Evolutionary conservation across 2,329 filamentous ascomycete genomes (phyloP).

Genomic region (Fusarium annulatum): DNA sequence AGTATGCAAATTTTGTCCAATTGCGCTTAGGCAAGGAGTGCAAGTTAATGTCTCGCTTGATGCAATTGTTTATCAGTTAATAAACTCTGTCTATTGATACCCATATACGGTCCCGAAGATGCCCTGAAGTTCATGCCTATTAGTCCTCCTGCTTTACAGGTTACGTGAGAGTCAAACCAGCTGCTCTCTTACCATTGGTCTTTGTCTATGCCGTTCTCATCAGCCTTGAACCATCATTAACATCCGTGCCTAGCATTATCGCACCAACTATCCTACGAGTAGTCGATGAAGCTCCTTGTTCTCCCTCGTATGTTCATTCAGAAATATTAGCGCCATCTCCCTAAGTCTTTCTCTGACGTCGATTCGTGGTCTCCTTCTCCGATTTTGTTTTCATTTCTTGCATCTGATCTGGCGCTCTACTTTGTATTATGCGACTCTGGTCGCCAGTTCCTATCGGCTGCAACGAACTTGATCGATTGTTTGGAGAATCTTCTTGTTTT

Average conservation of each 20-base stretch:
- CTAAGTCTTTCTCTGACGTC: neutral
- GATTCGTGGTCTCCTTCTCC: neutral
- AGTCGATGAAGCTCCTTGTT: neutral
- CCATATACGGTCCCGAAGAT: neutral
- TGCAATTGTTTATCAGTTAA: neutral
- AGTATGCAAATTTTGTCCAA: neutral
- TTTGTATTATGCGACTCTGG: neutral
- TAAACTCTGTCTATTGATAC: neutral
- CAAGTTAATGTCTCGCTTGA: neutral
- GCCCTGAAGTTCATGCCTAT: neutral
- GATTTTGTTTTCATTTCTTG: constrained; percentile 5
- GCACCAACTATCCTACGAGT: too few species aligned
- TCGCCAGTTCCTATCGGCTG: constrained; percentile 5
- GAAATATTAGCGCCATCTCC: neutral
- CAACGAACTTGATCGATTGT: neutral
- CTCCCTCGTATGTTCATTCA: neutral
- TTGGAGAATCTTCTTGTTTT: neutral
- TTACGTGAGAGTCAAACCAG: neutral
- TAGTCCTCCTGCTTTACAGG: neutral
- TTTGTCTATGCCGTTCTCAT: neutral
- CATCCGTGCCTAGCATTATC: neutral
- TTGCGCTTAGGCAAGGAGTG: neutral
- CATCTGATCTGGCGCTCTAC: neutral
- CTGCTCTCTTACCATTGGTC: neutral
- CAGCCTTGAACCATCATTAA: neutral